Base-by-base conservation (phyloP, 164 flowering plant genomes). In the Platanus orientalis region DNA sequence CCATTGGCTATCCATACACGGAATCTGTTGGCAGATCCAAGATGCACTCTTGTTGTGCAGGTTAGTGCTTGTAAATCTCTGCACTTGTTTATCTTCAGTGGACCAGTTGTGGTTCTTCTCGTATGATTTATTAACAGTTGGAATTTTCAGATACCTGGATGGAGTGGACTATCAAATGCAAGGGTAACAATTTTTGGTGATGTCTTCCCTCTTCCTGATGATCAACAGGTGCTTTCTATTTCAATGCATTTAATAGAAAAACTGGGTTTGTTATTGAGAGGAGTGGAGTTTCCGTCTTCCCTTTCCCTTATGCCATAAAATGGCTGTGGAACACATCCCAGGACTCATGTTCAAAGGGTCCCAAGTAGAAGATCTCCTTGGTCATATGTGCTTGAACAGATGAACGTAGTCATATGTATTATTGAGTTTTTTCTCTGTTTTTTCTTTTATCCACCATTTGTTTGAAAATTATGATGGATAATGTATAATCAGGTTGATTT, bases 1-100 rank as follows among this genome's bases (percentile, higher is more conserved):
- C 99, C 99, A n/a, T 68, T 95, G 81, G 99, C 97, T 49, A 92
- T 95, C 69, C 99, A 95, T 78, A 92, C 99, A 0, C 64, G 97
- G 63, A 95, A 95, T 76, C 78, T 95, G 72, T 76, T 87, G 63
- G 96, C 86, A 24, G 92, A 95, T 64, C 94, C 99, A 34, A 84
- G 88, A 70, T 92, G 99, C 81, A 86, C 97, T 9, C 84, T 90
- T 63, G 99, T 95, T 63, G 97, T 95, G 55, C 99, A 95, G 97
- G 97, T 91, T 60, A 65, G 74, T 78, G 53, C 36, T n/a, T 63
- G 24, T 60, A 39, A 57, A 24, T 45, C 5, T 23, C 13, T 60
- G 25, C 32, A 58, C 29, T 17, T 49, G 48, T 20, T 44, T 48
- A 9, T 48, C 24, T 19, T 26, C 20, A 39, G 20, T 54, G 17